phyloP scores from a whole-genome alignment of 1,139 yeast species.

The Lodderomyces jiufengensis region DNA sequence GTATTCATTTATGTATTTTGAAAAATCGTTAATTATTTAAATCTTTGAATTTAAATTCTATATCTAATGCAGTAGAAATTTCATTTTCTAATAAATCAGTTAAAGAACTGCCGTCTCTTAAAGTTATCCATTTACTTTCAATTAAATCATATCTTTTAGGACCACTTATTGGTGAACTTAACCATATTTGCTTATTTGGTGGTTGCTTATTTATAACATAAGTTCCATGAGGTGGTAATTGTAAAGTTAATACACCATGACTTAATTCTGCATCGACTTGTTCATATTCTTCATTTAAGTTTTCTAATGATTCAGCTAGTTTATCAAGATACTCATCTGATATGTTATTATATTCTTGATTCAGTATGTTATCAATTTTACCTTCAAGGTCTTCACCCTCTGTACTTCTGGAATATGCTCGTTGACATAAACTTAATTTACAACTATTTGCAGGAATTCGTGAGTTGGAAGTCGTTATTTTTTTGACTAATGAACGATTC shows the following conservation, averaged over 20 bases:
- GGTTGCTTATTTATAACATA: constrained; percentile 93
- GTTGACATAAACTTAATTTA: no score
- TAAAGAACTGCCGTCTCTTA: constrained; percentile 52
- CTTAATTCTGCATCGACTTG: constrained; percentile 74
- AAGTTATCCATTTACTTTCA: constrained; percentile 56
- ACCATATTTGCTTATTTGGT: constrained; percentile 91
- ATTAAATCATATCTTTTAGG: constrained; percentile 69
- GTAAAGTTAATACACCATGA: constrained; percentile 79
- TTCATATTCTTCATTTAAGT: constrained; percentile 53
- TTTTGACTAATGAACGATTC: no score
- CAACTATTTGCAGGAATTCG: neutral
- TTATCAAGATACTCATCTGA: constrained; percentile 65
- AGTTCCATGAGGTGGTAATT: constrained; percentile 65
- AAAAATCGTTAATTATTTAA: constrained; percentile 10
- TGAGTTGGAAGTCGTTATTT: no score
- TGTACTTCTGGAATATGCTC: constrained; percentile 32
- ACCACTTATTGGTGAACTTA: constrained; percentile 88
- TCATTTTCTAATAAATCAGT: constrained; percentile 48
- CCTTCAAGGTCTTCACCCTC: constrained; percentile 51
- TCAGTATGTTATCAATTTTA: constrained; percentile 44
- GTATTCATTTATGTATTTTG: no score
- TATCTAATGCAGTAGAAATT: constrained; percentile 37
- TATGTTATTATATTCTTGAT: constrained; percentile 51
- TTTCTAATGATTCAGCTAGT: constrained; percentile 62
- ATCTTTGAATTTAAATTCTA: constrained; percentile 24